Conservation (phyloP, 495 filamentous ascomycete genomes). For the Penicillium alfredii region DNA sequence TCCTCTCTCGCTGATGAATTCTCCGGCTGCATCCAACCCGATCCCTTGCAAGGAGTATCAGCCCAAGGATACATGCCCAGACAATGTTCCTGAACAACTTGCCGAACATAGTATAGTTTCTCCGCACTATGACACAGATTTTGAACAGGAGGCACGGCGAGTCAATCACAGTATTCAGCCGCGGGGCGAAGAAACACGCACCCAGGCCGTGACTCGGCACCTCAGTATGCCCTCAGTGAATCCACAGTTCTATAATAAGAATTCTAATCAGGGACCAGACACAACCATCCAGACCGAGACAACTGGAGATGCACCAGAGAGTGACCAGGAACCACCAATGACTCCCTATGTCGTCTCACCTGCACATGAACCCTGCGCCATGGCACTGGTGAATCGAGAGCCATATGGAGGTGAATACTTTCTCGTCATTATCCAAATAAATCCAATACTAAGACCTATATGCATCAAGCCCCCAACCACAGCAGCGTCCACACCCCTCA, state of each 20-base stretch:
- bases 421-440: background rate
- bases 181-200: conserved; percentile 41
- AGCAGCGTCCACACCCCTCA: conserved; percentile 57
- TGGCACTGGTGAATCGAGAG: conserved; percentile 63
- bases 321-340: conserved; percentile 46
- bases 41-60: conserved; percentile 13
- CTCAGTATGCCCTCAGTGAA: conserved; percentile 43
- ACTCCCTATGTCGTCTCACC: conserved; percentile 56
- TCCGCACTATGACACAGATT: conserved; percentile 56
- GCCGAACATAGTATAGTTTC: conserved; percentile 52
- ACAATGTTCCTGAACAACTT: conserved; percentile 29
- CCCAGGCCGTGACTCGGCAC: conserved; percentile 53
- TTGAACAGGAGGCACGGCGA: conserved; percentile 53
- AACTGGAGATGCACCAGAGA: conserved; percentile 48
- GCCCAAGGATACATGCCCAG: conserved; percentile 1
- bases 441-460: background rate
- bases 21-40: conserved; percentile 40
- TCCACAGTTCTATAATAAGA: background rate
- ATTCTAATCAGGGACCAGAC: conserved; percentile 27
- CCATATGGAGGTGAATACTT: conserved; percentile 50
- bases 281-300: conserved; percentile 50
- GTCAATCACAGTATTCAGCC: conserved; percentile 49
- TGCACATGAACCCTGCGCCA: conserved; percentile 53
- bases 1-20: conserved; percentile 49
- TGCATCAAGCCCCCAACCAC: conserved; percentile 45